Conservation (phyloP, 108 stramenopile genomes). For the Skeletonema costatum region DNA sequence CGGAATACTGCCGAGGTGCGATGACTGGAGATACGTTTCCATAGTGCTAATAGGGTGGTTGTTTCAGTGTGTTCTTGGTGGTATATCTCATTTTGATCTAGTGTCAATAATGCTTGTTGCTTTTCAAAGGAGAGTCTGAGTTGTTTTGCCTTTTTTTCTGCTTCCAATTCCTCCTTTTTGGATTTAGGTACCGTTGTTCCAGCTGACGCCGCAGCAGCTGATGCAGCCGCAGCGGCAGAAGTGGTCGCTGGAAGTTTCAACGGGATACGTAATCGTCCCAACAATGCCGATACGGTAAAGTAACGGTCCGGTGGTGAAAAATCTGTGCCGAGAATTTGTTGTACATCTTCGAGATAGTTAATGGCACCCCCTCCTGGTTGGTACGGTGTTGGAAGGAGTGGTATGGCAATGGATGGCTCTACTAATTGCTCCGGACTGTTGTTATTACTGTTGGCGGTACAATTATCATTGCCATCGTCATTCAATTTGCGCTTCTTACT, state of each 20-base stretch:
- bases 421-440: conserved; percentile 11
- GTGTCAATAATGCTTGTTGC: conserved; percentile 31
- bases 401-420: conserved; percentile 37
- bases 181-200: neutral
- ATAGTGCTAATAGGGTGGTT: conserved; percentile 56
- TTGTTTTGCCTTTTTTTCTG: conserved; percentile 24
- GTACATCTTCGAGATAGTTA: conserved; percentile 36
- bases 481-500: neutral
- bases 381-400: conserved; percentile 32
- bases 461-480: neutral
- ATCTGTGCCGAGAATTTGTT: conserved; percentile 61
- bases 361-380: conserved; percentile 34
- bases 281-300: conserved; percentile 73
- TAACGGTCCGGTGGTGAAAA: conserved; percentile 74
- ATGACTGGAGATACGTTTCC: conserved; percentile 79
- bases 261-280: conserved; percentile 79
- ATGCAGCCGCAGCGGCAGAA: conserved; percentile 28
- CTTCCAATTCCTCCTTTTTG: conserved; percentile 17
- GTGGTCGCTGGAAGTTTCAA: conserved; percentile 75
- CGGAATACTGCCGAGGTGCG: conserved; percentile 80
- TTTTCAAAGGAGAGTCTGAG: conserved; percentile 26
- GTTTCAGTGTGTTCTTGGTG: conserved; percentile 48
- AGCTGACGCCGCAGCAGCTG: neutral
- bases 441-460: neutral
- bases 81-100: conserved; percentile 49